Evolutionary conservation across 2,329 filamentous ascomycete genomes (phyloP).

Genomic region (Phialemoniopsis sp.): DNA sequence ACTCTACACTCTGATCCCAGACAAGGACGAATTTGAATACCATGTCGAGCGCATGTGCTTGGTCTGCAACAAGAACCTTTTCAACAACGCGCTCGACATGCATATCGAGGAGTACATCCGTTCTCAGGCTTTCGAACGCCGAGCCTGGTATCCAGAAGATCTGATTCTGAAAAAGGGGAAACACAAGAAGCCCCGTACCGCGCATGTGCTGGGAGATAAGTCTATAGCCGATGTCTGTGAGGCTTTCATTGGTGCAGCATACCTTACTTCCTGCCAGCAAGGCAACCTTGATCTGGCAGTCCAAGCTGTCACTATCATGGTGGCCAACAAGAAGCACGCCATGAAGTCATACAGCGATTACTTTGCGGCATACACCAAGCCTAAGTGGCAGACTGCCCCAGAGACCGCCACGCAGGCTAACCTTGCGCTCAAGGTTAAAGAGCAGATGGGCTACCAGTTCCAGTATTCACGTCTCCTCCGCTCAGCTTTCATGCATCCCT

Average conservation of each 20-base stretch:
- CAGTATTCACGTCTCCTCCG: constrained; percentile 70
- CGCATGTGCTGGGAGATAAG: constrained; percentile 77
- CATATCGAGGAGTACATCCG: constrained; percentile 73
- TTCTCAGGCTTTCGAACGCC: constrained; percentile 75
- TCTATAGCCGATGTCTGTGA: constrained; percentile 93
- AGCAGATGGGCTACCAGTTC: constrained; percentile 60
- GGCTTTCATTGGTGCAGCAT: constrained; percentile 85
- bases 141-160: constrained; percentile 84
- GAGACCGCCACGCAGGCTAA: constrained; percentile 65
- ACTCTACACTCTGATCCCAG: constrained; percentile 71
- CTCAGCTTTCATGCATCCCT: constrained; percentile 86
- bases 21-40: constrained; percentile 78
- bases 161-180: constrained; percentile 73
- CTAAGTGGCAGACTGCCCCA: constrained; percentile 62
- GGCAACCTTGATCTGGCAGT: constrained; percentile 53
- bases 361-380: constrained; percentile 60
- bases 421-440: constrained; percentile 60
- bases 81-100: constrained; percentile 66
- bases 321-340: constrained; percentile 64
- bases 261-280: constrained; percentile 41
- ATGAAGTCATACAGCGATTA: constrained; percentile 73
- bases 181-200: constrained; percentile 42
- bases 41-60: constrained; percentile 89
- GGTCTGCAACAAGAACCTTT: constrained; percentile 87
- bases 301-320: constrained; percentile 63